A percentile compares a stretch with the other conserved stretches of the same genome.
phyloP scores from a whole-genome alignment of 78 protist genomes.

The Dictyostelium purpureum region DNA sequence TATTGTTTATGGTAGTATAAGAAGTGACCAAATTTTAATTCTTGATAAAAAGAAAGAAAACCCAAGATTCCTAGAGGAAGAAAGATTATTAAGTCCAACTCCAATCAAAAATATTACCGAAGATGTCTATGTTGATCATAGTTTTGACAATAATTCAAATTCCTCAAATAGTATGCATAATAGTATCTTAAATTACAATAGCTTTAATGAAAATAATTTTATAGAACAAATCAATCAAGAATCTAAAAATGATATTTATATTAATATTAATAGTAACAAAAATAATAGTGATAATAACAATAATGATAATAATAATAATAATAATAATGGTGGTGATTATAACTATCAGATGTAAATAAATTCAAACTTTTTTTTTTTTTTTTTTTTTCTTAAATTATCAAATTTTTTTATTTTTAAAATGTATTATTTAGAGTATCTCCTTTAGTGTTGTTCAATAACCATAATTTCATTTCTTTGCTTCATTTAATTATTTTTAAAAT shows the following conservation, averaged over 20 bases:
- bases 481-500: no score
- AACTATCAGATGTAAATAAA: no score
- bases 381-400: no score
- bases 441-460: no score
- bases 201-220: neutral
- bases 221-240: no score
- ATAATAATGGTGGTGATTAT: no score
- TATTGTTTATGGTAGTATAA: constrained; percentile 22
- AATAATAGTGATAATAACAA: neutral
- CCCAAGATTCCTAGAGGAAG: constrained; percentile 3
- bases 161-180: neutral
- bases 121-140: neutral
- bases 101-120: neutral
- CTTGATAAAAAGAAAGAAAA: constrained; percentile 10
- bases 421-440: no score
- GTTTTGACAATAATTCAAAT: neutral
- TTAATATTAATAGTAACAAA: neutral
- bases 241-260: neutral
- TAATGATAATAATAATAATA: neutral
- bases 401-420: no score
- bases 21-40: constrained; percentile 10
- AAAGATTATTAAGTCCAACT: constrained; percentile 39
- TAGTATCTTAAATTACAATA: neutral
- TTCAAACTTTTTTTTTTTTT: no score
- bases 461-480: no score